Percentiles rank a stretch among this genome's conserved stretches.
These are phyloP conservation scores for Paxillus ammoniavirescens DNA, from an alignment of 768 basidiomycete species.

Conservation along the genomic window DNA sequence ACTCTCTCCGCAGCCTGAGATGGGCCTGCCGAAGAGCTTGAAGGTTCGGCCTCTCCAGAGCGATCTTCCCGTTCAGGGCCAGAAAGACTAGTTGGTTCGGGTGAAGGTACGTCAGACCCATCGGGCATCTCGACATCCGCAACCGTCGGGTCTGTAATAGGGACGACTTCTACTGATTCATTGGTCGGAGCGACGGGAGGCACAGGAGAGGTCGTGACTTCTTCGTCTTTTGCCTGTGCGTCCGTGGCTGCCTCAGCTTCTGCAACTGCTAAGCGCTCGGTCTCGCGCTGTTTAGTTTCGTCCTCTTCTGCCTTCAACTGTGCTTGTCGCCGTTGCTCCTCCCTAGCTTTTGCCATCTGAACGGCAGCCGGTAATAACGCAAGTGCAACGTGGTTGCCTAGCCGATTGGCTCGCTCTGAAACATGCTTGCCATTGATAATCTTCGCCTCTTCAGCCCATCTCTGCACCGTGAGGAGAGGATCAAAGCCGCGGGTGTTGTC, in stretches of 20 bases:
- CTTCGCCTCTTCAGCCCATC: slow-evolving; percentile 89
- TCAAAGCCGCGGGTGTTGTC: slow-evolving; percentile 58
- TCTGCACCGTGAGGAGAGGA: slow-evolving; percentile 76
- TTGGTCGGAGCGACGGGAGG: slow-evolving; percentile 5
- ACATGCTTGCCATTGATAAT: slow-evolving; percentile 76
- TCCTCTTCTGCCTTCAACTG: slow-evolving; percentile 56
- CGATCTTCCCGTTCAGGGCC: slow-evolving; percentile 16
- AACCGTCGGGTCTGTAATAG: slow-evolving; percentile 32
- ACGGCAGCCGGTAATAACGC: slow-evolving; percentile 79
- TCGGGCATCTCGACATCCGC: slow-evolving; percentile 56
- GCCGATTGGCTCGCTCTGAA: slow-evolving; percentile 59
- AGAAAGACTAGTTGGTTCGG: slow-evolving; percentile 23
- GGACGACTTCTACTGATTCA: slow-evolving; percentile 14
- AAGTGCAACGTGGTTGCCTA: slow-evolving; percentile 70
- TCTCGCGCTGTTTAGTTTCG: slow-evolving; percentile 37
- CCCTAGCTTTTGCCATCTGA: slow-evolving; percentile 52
- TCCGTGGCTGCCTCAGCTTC: slow-evolving; percentile 27
- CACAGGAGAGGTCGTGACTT: slow-evolving; percentile 12
- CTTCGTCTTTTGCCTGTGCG: slow-evolving; percentile 11
- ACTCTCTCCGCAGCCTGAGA: slow-evolving; percentile 58
- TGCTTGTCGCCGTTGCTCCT: slow-evolving; percentile 39
- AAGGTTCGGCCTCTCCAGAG: slow-evolving; percentile 9
- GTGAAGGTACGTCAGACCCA: slow-evolving; percentile 25
- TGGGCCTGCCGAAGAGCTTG: slow-evolving; percentile 22
- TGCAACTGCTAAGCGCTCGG: slow-evolving; percentile 30